Base-by-base conservation (phyloP, 2,329 filamentous ascomycete species). In the Ophiostoma montium region DNA sequence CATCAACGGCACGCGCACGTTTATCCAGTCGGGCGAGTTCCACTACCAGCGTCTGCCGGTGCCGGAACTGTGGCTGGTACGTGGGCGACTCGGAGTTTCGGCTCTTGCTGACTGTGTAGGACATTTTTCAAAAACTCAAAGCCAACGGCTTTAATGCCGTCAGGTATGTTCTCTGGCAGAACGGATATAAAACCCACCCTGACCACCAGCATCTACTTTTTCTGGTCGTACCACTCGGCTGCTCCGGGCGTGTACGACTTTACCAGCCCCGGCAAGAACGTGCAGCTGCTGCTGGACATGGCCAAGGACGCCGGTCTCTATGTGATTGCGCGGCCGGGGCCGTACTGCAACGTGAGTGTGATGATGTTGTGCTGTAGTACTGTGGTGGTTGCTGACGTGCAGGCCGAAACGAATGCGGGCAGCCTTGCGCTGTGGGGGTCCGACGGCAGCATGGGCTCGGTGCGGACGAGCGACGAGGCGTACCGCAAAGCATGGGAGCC, bases 401-500 rank as follows among this genome's bases (percentile, higher is more conserved):
- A 39, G 36, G 53, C 84, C 1, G 85, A 92, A 61, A 76, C 70
- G 0, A 78, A 76, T 6, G 86, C 84, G 0, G 86, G 86, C 48
- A 86, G 86, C 0, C 89, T 85, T 53, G 86, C 86, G 0, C 86
- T 85, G 1, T 92, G 86, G 86, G 61, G 89, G 13, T 79, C 84
- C 60, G 53, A 54, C 18, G 71, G 83, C 12, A 66, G 82, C n/a
- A 73, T 75, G 45, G 84, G 75, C 0, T 71, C 69, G 1, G 63
- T 87, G 48, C 71, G 86, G 52, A 85, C 83, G 0, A 67, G 69
- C 44, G 76, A 77, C 21, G 64, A 71, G 0, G 76, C 71, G 4
- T 90, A 75, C 55, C 64, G 87, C 6, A 67, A 74, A 21, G 75
- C 84, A 0, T 54, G 53, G 53, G 44, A 48, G 18, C 53, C 53